Base-by-base conservation (phyloP, 805 yeast genomes). In the Metschnikowia amazonensis region DNA sequence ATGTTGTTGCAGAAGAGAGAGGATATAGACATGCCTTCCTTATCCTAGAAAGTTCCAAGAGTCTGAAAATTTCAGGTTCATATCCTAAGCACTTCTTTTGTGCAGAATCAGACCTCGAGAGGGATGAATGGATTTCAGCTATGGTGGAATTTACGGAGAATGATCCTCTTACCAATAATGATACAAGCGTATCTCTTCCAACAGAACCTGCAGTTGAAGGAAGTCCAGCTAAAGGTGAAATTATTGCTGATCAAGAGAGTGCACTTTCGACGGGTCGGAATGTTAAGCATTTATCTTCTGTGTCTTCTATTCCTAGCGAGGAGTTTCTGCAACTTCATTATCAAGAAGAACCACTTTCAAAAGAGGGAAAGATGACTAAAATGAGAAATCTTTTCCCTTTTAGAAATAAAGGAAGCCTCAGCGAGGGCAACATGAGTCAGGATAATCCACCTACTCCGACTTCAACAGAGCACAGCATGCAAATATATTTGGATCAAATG, bases 21-120 rank as follows among this genome's bases (percentile, higher is more conserved):
- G 79, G 79, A 1, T 77, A 75, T 47, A 64, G 83, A 43, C 86
- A 83, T 62, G 86, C 86, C 0, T 78, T 83, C 52, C 69, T 80
- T 27, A 65, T 78, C 2, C 64, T 77, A 65, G 83, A 78, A 45
- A 62, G 73, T 3, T 70, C 69, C 41, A 72, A 66, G 42, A 51
- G 64, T 36, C 55, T 57, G 41, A 57, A 67, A 54, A 47, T 66
- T 46, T 51, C 69, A 33, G 53, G 67, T 5, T 57, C 61, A 4
- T 67, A 51, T 24, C 76, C 78, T 1, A 81, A 75, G 51, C 87
- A 84, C 56, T 75, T 79, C 42, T 76, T 89, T 43, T 87, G 95
- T 63, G 84, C 94, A 2, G 95, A 89, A 60, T 80, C 84, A 7
- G 84, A 84, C 36, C 75, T 72, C 23, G 96, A 89, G 58, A 74